phyloP scores from a whole-genome alignment of 306 rosid species.

The Comarum palustre region DNA sequence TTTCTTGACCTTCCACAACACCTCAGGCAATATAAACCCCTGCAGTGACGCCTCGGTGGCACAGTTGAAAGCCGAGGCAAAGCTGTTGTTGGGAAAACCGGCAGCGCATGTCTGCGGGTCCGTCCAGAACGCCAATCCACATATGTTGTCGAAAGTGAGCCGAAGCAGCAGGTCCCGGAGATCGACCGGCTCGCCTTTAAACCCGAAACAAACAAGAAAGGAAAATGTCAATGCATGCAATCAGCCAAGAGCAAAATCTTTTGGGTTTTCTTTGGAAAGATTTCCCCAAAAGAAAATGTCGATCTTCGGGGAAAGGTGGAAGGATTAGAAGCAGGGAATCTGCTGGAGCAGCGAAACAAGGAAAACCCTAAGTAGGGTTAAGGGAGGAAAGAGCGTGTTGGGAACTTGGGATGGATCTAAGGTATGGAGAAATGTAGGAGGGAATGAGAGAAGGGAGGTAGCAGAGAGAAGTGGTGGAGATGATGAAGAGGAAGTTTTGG shows the following conservation, averaged over 20 bases:
- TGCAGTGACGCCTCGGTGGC: slow-evolving; percentile 91
- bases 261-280: not conserved
- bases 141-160: slow-evolving; percentile 82
- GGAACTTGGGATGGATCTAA: not conserved
- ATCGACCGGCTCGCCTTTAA: slow-evolving; percentile 48
- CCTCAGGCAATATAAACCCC: slow-evolving; percentile 68
- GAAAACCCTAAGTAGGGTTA: not conserved
- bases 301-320: slow-evolving; percentile 12
- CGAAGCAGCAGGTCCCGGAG: slow-evolving; percentile 74
- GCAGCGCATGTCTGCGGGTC: slow-evolving; percentile 71
- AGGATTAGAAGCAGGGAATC: not conserved
- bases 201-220: not conserved
- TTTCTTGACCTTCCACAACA: slow-evolving; percentile 71
- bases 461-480: slow-evolving; percentile 2
- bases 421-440: not conserved
- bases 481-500: not conserved
- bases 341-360: not conserved
- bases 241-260: not conserved
- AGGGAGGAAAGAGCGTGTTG: not conserved
- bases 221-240: slow-evolving; percentile 9
- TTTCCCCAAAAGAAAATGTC: not conserved
- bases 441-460: not conserved
- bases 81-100: slow-evolving; percentile 53
- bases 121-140: slow-evolving; percentile 80
- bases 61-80: slow-evolving; percentile 69